These are phyloP conservation scores for Vitis hybrid DNA, from an alignment of 177 flowering plant genomes.

Conservation along the genomic window DNA sequence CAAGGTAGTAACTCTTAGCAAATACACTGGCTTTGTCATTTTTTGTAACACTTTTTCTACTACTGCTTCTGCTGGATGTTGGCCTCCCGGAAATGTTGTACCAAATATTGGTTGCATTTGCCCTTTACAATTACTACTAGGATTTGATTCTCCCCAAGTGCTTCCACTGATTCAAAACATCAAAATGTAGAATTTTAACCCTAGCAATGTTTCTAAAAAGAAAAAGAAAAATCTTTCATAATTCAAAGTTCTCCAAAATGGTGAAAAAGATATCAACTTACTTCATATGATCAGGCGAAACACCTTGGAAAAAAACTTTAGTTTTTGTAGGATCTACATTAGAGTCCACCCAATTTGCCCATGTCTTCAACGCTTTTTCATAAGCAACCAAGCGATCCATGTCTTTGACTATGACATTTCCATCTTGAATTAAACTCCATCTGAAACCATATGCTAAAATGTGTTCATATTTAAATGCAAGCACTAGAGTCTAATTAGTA, in stretches of 20 bases:
- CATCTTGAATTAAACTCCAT: constrained; percentile 40
- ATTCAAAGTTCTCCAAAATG: too few relatives aligned
- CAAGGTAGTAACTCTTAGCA: constrained; percentile 46
- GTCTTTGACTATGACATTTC: constrained; percentile 25
- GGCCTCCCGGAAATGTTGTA: constrained; percentile 30
- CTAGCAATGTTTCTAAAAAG: neutral
- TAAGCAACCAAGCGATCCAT: constrained; percentile 44
- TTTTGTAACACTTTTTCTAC: constrained; percentile 32
- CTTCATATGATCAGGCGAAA: constrained; percentile 51
- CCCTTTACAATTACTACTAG: constrained; percentile 23
- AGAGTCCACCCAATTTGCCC: constrained; percentile 52
- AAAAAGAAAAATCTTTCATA: neutral
- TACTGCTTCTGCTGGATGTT: constrained; percentile 32
- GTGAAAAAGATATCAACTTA: constrained; percentile 15
- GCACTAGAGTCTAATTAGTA: neutral
- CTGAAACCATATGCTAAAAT: constrained; percentile 22
- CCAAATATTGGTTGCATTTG: constrained; percentile 35
- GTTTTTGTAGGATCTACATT: constrained; percentile 30
- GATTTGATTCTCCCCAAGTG: constrained; percentile 30
- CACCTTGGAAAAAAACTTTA: constrained; percentile 50
- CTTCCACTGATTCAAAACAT: constrained; percentile 17
- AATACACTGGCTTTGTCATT: constrained; percentile 27
- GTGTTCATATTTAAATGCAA: neutral
- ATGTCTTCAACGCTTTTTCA: constrained; percentile 42
- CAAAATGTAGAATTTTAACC: neutral